phyloP scores from a whole-genome alignment of 352 stramenopile genomes.

The Globisporangium paddicum region DNA sequence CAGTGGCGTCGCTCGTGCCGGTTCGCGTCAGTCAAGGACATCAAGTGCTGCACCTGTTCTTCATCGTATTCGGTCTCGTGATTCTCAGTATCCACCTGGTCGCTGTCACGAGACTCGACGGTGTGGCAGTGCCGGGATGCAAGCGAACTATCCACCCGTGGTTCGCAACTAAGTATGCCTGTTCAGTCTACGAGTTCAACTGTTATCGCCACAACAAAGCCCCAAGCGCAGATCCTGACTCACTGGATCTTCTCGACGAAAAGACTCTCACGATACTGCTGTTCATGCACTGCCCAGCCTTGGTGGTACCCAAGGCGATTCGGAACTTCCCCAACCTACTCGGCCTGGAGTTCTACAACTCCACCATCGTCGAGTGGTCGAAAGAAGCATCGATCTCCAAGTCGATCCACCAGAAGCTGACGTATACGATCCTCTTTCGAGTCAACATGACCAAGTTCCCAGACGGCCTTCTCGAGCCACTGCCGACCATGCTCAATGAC shows the following conservation, averaged over 20 bases:
- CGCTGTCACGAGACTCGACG: neutral
- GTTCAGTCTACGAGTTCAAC: slow-evolving; percentile 19
- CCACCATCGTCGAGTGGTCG: slow-evolving; percentile 19
- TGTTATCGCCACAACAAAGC: slow-evolving; percentile 16
- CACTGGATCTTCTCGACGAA: slow-evolving; percentile 16
- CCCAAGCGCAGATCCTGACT: neutral
- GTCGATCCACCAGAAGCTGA: slow-evolving; percentile 14
- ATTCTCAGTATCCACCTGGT: neutral
- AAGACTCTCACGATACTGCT: slow-evolving; percentile 12
- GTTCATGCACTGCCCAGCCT: slow-evolving; percentile 19
- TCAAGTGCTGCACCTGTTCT: no score
- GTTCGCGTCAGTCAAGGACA: no score
- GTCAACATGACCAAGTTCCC: slow-evolving; percentile 28
- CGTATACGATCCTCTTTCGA: slow-evolving; percentile 21
- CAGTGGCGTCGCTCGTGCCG: no score
- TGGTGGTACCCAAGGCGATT: slow-evolving; percentile 15
- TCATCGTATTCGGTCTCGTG: neutral
- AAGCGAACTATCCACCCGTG: slow-evolving; percentile 18
- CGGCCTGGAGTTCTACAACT: slow-evolving; percentile 35
- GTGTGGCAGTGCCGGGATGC: no score
- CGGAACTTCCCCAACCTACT: slow-evolving; percentile 22
- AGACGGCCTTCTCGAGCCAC: slow-evolving; percentile 13
- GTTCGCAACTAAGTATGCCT: slow-evolving; percentile 20
- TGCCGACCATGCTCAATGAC: slow-evolving; percentile 17
- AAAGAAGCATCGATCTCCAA: slow-evolving; percentile 15